phyloP scores from a whole-genome alignment of 108 stramenopile species.

The Schizochytrium sp. region DNA sequence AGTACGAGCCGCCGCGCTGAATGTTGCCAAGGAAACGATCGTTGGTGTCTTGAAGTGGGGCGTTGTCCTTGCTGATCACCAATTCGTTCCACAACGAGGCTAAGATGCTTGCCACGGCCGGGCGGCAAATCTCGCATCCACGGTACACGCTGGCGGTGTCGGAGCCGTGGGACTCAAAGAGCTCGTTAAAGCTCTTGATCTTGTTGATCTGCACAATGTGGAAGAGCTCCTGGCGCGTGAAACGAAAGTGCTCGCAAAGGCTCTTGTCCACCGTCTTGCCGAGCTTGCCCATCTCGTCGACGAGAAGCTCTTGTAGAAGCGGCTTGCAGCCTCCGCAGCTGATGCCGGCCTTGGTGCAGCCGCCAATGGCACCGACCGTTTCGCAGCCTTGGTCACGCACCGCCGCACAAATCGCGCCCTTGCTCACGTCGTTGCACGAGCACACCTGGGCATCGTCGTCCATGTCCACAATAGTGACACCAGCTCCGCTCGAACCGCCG shows the following conservation, averaged over 20 bases:
- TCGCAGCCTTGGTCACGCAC: conserved; percentile 70
- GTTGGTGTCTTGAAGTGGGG: conserved; percentile 78
- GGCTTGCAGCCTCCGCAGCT: conserved; percentile 88
- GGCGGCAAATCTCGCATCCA: conserved; percentile 84
- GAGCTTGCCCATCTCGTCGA: conserved; percentile 61
- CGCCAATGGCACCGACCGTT: conserved; percentile 60
- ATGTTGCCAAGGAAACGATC: conserved; percentile 82
- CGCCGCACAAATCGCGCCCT: conserved; percentile 55
- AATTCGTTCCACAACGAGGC: conserved; percentile 68
- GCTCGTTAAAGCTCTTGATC: conserved; percentile 71
- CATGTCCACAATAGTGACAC: conserved; percentile 37
- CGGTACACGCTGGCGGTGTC: conserved; percentile 44
- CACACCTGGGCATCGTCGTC: conserved; percentile 74
- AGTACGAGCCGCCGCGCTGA: conserved; percentile 86
- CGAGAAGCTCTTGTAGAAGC: conserved; percentile 65
- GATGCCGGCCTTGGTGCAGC: conserved; percentile 72
- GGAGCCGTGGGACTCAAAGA: conserved; percentile 66
- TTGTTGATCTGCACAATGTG: conserved; percentile 67
- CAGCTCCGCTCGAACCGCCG: conserved; percentile 37
- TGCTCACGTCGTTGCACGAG: conserved; percentile 81
- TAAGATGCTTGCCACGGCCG: conserved; percentile 69
- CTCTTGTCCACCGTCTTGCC: conserved; percentile 70
- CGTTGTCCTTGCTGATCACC: conserved; percentile 61
- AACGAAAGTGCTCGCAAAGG: conserved; percentile 77
- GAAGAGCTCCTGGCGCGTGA: conserved; percentile 76